Evolutionary conservation across 1,284 basidiomycete species (phyloP), one percentile per base, ranked within the genome.

Genomic region (Cryptococcus jaspeensis): DNA sequence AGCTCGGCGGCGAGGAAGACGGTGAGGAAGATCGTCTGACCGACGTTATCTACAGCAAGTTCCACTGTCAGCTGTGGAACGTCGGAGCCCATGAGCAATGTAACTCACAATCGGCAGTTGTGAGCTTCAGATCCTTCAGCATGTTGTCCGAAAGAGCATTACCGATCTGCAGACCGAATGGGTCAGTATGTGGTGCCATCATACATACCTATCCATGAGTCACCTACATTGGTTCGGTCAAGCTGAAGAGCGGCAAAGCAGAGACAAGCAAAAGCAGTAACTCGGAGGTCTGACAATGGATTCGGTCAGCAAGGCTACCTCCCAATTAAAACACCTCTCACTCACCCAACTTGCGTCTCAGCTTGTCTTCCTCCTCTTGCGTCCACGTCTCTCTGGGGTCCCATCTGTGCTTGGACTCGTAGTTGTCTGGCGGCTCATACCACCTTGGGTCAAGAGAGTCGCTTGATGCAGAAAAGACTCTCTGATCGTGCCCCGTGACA

Each of bases 321-420:
- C 13, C 11, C 16, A 40, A 22, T 32, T 5, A 32, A 32, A 32
- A 32, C 5, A 9, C 5, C 4, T 5, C 5, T 9, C 3, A 37
- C 67, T 56, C 44, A 62, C 66, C 66, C 15, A 69, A 58, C 46
- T 66, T 73, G n/a, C 74, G 61, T 0, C 56, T 43, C 4, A 77
- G 58, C 16, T 61, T 64, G 5, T 41, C 59, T 59, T 78, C 67
- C 55, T 79, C 76, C 25, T 72, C 65, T 6, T 61, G 44, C 0
- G 77, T 79, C 78, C 78, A 79, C 0, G 64, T 67, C 3, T 73
- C 69, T 1, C 50, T 50, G 0, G 73, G 72, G 61, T 79, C 78
- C 63, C 75, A 78, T 16, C 70, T 61, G 46, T 74, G 68, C 50
- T 67, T 69, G 39, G 64, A 69, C 61, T 77, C 76, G 52, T 68